Base-by-base conservation (phyloP, 441 rosid species). In the Populus hybrid region DNA sequence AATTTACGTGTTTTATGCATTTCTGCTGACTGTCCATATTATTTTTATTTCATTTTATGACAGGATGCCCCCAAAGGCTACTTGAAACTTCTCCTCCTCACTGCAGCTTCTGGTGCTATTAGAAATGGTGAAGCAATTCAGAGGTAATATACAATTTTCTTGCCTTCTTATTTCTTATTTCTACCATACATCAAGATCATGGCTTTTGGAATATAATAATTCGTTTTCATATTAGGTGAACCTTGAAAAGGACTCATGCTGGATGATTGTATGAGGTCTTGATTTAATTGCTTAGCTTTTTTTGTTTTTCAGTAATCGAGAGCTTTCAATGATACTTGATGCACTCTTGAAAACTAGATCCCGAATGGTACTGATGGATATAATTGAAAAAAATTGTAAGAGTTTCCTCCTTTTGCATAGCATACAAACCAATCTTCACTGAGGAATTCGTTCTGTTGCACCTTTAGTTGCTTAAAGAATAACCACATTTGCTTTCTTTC, bases 301-400 rank as follows among this genome's bases (percentile, higher is more conserved):
- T 73, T 78, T 83, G 40, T 75, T 42, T 81, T 85, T 87, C 95
- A 96, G 99, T 88, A 96, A 92, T 85, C 94, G 98, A 74, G 99
- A 94, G 83, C 97, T 96, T 80, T 96, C 99, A 69, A 96, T 96
- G 97, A 93, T 96, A 79, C 98, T 96, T 80, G 99, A 94, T 86
- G 99, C 97, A 21, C 93, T 94, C 81, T 85, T 96, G 73, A 96
- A 96, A 86, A 94, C 99, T 82, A 94, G 90, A 83, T 96, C 99
- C 28, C 83, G 90, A 83, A 73, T 79, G 50, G 99, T 94, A 74
- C 82, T 96, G 81, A 80, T 84, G 78, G 99, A 96, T 81, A 84
- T 96, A 78, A 87, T 96, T 82, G 90, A 88, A 88, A 96, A 96
- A 86, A 96, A 96, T 85, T 98, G 98, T 94, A 89, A 18, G 73